phyloP scores from a whole-genome alignment of 1,284 basidiomycete genomes.

The Agroathelia rolfsii region DNA sequence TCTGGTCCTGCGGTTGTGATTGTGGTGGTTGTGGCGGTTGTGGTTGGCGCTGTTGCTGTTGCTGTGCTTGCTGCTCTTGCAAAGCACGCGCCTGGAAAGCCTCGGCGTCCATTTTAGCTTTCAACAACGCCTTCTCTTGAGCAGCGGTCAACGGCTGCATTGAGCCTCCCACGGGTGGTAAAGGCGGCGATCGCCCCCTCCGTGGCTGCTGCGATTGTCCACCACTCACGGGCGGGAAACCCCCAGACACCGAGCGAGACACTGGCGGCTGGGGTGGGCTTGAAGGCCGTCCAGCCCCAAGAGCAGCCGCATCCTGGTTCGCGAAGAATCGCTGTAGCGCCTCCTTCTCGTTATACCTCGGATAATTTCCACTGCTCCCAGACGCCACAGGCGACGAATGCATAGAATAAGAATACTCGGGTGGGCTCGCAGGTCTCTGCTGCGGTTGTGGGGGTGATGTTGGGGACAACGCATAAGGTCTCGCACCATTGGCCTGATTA shows the following conservation, averaged over 20 bases:
- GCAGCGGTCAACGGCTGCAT: constrained; percentile 49
- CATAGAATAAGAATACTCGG: too few relatives aligned
- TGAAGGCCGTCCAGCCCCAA: constrained; percentile 14
- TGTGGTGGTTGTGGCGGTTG: constrained; percentile 10
- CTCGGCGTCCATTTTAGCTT: constrained; percentile 51
- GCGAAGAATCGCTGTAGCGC: constrained; percentile 46
- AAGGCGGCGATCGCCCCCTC: constrained; percentile 12
- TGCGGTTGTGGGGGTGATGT: too few relatives aligned
- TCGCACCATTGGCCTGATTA: constrained; percentile 4
- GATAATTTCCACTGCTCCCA: too few relatives aligned
- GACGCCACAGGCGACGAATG: too few relatives aligned
- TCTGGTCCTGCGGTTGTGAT: constrained; percentile 9
- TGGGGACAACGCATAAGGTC: too few relatives aligned
- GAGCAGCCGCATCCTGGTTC: constrained; percentile 46
- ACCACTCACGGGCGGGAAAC: constrained; percentile 11
- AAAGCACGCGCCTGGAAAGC: constrained; percentile 20
- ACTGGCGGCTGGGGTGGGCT: constrained; percentile 10
- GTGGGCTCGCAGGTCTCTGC: too few relatives aligned
- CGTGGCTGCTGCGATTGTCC: neutral
- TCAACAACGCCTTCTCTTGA: constrained; percentile 66
- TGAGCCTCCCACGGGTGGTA: constrained; percentile 19
- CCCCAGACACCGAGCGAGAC: neutral
- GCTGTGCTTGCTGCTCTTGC: constrained; percentile 13
- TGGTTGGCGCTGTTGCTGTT: constrained; percentile 3
- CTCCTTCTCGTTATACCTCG: constrained; percentile 47